Percentiles rank a stretch among this genome's conserved stretches.
phyloP scores from a whole-genome alignment of 2,329 filamentous ascomycete genomes.

The Berkeleyomyces rouxiae region DNA sequence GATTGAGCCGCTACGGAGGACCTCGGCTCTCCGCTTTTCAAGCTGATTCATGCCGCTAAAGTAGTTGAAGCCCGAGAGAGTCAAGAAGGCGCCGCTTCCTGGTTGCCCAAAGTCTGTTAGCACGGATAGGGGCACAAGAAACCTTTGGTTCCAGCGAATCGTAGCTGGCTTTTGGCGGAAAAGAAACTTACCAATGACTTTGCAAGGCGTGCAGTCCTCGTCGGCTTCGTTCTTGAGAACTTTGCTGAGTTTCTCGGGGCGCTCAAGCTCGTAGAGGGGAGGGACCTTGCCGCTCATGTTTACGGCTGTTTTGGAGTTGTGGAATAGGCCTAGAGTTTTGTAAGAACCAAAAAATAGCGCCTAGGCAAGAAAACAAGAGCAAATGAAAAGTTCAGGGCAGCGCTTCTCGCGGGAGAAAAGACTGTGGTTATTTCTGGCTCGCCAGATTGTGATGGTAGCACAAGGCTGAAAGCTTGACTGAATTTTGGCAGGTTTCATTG shows the following conservation, averaged over 20 bases:
- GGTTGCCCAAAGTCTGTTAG: conserved; percentile 10
- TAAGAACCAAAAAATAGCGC: background rate
- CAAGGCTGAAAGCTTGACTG: background rate
- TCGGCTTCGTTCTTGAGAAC: conserved; percentile 38
- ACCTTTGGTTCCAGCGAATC: background rate
- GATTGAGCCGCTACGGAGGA: conserved; percentile 50
- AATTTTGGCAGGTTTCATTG: background rate
- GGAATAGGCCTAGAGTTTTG: background rate
- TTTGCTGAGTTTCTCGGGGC: conserved; percentile 44
- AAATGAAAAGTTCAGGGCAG: background rate
- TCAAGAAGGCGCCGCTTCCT: conserved; percentile 63
- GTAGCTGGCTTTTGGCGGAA: background rate
- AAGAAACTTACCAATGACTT: conserved; percentile 44
- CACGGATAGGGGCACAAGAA: background rate
- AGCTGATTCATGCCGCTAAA: conserved; percentile 58
- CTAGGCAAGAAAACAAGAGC: background rate
- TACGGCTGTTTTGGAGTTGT: background rate
- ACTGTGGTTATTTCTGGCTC: background rate
- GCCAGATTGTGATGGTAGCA: background rate
- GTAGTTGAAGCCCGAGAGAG: conserved; percentile 63
- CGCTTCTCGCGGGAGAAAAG: background rate
- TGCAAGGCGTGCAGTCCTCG: conserved; percentile 56
- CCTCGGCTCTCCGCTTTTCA: conserved; percentile 44
- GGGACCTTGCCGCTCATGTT: conserved; percentile 20
- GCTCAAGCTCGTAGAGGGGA: conserved; percentile 37